These are phyloP conservation scores for Ceratocystis variospora DNA, from an alignment of 2,329 filamentous ascomycete species.

Conservation along the genomic window DNA sequence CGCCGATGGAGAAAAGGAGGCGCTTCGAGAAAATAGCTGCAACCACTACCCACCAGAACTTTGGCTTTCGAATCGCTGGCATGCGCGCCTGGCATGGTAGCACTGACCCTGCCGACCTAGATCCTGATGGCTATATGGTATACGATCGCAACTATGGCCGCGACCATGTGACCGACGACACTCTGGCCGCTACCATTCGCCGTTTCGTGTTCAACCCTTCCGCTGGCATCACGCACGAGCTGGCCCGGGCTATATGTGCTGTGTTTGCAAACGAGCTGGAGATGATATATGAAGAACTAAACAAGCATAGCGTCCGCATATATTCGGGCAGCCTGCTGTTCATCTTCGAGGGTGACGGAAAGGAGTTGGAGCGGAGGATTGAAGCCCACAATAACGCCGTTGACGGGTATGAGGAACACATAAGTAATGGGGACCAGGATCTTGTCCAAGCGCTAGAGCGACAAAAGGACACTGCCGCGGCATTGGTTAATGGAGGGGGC, in stretches of 20 bases:
- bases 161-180: constrained; percentile 37
- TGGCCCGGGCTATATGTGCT: constrained; percentile 41
- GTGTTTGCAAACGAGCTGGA: constrained; percentile 41
- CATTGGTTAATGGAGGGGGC: constrained; percentile 37
- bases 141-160: constrained; percentile 53
- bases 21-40: constrained; percentile 46
- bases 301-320: constrained; percentile 46
- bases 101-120: constrained; percentile 36
- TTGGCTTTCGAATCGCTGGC: constrained; percentile 50
- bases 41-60: constrained; percentile 45
- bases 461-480: constrained; percentile 37
- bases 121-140: constrained; percentile 42
- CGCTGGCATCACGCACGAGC: constrained; percentile 45
- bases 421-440: constrained; percentile 22
- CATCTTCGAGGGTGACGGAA: constrained; percentile 50
- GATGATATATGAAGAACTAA: constrained; percentile 40
- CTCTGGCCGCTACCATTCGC: constrained; percentile 40
- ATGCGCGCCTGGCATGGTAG: constrained; percentile 50
- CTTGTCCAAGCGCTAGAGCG: constrained; percentile 26
- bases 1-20: constrained; percentile 42
- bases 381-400: constrained; percentile 40
- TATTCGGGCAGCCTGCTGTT: constrained; percentile 50
- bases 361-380: constrained; percentile 38
- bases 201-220: constrained; percentile 44
- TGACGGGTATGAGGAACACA: constrained; percentile 26